Evolutionary conservation across 441 rosid genomes (phyloP).

Genomic region (Euphorbia schlechtendalii): DNA sequence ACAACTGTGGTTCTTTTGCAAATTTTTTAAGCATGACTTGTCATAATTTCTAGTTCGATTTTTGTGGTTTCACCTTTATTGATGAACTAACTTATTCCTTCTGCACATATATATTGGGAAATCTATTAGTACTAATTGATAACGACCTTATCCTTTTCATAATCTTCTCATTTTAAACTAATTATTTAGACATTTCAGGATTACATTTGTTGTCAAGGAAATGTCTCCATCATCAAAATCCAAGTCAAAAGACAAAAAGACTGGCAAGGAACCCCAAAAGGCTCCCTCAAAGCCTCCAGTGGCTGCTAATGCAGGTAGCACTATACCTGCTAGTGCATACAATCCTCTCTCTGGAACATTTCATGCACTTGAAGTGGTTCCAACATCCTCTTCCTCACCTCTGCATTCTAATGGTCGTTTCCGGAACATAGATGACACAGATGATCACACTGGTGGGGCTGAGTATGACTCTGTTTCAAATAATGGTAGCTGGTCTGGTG

Average conservation of each 20-base stretch:
- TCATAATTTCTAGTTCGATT: too few species aligned
- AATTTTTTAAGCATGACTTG: too few species aligned
- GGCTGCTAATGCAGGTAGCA: slow-evolving; percentile 28
- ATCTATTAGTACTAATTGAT: too few species aligned
- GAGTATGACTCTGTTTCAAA: slow-evolving; percentile 57
- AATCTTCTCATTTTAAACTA: background rate
- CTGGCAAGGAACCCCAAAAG: slow-evolving; percentile 47
- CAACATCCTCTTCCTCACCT: slow-evolving; percentile 30
- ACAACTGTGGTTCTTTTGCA: too few species aligned
- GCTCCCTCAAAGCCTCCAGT: slow-evolving; percentile 33
- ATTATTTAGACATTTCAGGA: slow-evolving; percentile 28
- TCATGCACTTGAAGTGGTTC: slow-evolving; percentile 36
- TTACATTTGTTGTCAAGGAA: slow-evolving; percentile 11
- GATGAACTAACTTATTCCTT: too few species aligned
- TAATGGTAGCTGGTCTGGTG: slow-evolving; percentile 62
- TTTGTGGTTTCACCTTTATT: too few species aligned
- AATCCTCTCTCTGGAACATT: slow-evolving; percentile 50
- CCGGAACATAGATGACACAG: slow-evolving; percentile 48
- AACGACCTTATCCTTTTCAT: too few species aligned
- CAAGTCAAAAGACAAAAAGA: slow-evolving; percentile 42
- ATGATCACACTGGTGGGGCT: slow-evolving; percentile 33
- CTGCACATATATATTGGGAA: too few species aligned
- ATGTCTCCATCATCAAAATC: slow-evolving; percentile 54
- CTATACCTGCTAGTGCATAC: slow-evolving; percentile 44
- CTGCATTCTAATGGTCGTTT: slow-evolving; percentile 35